Evolutionary conservation across 2,329 filamentous ascomycete species (phyloP).

Genomic region (Exophiala calicioides): DNA sequence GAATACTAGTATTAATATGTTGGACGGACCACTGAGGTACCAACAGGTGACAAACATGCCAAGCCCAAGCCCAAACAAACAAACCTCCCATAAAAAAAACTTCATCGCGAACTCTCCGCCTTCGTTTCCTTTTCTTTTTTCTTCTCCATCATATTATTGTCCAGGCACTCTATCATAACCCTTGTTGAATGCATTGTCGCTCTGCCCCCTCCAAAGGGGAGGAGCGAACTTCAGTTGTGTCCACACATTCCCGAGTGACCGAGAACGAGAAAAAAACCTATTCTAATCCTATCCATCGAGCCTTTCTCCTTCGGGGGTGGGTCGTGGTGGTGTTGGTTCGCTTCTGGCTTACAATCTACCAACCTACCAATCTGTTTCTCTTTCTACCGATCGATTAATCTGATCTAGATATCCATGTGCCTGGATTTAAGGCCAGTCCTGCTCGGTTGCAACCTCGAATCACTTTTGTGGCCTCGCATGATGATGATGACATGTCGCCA

Average conservation of each 20-base stretch:
- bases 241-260: constrained; percentile 28
- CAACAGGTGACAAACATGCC: not conserved
- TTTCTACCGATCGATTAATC: too few species aligned
- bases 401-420: too few species aligned
- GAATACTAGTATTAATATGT: too few species aligned
- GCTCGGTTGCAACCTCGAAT: too few species aligned
- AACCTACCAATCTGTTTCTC: too few species aligned
- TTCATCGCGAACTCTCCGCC: not conserved
- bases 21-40: not conserved
- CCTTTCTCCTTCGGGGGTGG: constrained; percentile 5
- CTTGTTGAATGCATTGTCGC: constrained; percentile 27
- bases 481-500: too few species aligned
- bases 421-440: too few species aligned
- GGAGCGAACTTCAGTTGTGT: constrained; percentile 24
- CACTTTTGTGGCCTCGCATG: too few species aligned
- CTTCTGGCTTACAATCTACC: constrained; percentile 30
- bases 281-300: constrained; percentile 21
- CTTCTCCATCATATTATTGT: constrained; percentile 18
- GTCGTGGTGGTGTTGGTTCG: constrained; percentile 25
- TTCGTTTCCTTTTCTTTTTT: constrained; percentile 6
- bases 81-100: not conserved
- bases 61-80: constrained; percentile 4
- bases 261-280: constrained; percentile 18
- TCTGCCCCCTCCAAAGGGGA: too few species aligned
- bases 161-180: constrained; percentile 26